Evolutionary conservation across 2,329 filamentous ascomycete species (phyloP), one percentile per base, ranked within the genome.

Genomic region (Penicillium concentricum): DNA sequence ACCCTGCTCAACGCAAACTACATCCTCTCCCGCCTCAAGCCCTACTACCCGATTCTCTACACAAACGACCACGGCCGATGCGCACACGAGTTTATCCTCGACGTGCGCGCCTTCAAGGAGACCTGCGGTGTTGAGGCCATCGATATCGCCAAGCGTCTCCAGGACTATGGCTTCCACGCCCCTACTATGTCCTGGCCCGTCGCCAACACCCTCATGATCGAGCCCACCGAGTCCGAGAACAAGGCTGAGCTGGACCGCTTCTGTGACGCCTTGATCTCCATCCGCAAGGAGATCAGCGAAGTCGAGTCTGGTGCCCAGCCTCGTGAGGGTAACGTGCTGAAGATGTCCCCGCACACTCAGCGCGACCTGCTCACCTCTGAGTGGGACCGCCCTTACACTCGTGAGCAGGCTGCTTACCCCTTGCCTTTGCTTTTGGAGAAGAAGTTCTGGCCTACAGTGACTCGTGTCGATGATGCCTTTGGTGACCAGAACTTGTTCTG

Each of bases 111-210:
- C 24, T 96, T 97, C 82, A 90, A 91, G 72, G 88, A 92, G 52
- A 85, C 86, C 0, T 86, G 89, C 7, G 91, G 91, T 26, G 80
- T 97, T 66, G 92, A 97, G 77, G 93, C 89, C 30, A 94, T 96
- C 66, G 93, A 97, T 71, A 89, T 97, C 63, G 93, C 93, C 69
- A 97, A 97, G 82, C 90, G 93, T 61, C 85, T 97, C 20, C 92
- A 97, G 76, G 93, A 97, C 73, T 97, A 96, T 72, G 93, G 93
- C 41, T 97, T 97, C 84, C 93, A 97, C 76, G 90, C 92, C 1
- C 93, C 93, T 0, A 97, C 93, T 51, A 97, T 97, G 93, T 92
- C 87, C 72, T 97, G 91, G 90, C 93, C 93, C 1, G 92, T 97
- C 2, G 84, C 91, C 51, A 95, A 95, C 77, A 97, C 93, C 0